Percentiles rank a stretch among this genome's conserved stretches.
Conservation (phyloP, 768 basidiomycete species). For the Suillus brevipes region DNA sequence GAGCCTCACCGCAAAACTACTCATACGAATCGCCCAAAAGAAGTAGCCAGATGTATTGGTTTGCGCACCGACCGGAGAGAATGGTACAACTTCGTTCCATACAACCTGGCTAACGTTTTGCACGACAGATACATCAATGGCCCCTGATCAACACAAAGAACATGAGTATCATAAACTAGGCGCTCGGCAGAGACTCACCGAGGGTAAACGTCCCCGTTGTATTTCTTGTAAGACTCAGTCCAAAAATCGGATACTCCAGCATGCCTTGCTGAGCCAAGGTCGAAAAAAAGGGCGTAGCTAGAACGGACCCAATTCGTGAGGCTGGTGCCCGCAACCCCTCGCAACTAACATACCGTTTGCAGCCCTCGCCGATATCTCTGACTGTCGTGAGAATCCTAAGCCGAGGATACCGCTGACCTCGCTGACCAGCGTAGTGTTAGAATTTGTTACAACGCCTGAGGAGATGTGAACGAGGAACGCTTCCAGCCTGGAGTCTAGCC, state of each 20-base stretch:
- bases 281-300: conserved; percentile 70
- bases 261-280: conserved; percentile 61
- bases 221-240: conserved; percentile 63
- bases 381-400: conserved; percentile 74
- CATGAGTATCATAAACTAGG: not conserved
- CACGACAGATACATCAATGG: conserved; percentile 71
- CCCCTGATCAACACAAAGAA: conserved; percentile 49
- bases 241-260: conserved; percentile 75
- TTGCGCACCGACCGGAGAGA: conserved; percentile 60
- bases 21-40: conserved; percentile 70
- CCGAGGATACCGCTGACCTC: conserved; percentile 73
- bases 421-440: conserved; percentile 63
- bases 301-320: not conserved
- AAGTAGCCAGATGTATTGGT: conserved; percentile 68
- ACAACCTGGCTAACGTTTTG: conserved; percentile 55
- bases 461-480: not conserved
- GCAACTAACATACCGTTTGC: conserved; percentile 47
- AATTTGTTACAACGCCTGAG: conserved; percentile 59
- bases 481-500: conserved; percentile 19
- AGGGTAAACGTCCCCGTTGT: conserved; percentile 61
- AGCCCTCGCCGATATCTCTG: conserved; percentile 48
- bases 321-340: not conserved
- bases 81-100: conserved; percentile 77
- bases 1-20: conserved; percentile 51
- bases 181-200: conserved; percentile 38